A percentile compares a stretch with the other conserved stretches of the same genome.
phyloP scores from a whole-genome alignment of 768 basidiomycete genomes.

The Leucocoprinus leucothites region DNA sequence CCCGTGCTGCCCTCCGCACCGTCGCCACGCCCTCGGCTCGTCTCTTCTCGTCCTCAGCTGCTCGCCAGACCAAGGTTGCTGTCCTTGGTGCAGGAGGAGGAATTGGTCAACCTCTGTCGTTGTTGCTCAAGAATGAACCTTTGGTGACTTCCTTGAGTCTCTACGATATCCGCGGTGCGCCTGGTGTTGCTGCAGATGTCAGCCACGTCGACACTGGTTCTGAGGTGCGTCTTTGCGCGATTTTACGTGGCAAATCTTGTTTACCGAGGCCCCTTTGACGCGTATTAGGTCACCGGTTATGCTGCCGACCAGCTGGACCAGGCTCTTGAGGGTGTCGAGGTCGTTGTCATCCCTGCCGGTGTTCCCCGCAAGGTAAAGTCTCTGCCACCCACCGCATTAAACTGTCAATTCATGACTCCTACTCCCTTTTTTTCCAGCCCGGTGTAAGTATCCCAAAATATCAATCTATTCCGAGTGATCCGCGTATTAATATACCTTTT shows the following conservation, averaged over 20 bases:
- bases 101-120: constrained; percentile 95
- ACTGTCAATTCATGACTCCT: constrained; percentile 10
- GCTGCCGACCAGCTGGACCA: constrained; percentile 84
- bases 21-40: constrained; percentile 48
- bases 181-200: constrained; percentile 96
- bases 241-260: background rate
- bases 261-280: constrained; percentile 1
- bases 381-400: background rate
- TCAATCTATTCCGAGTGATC: background rate
- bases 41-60: constrained; percentile 75
- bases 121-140: constrained; percentile 92
- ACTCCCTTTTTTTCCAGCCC: constrained; percentile 49
- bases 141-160: constrained; percentile 81
- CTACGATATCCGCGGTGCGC: constrained; percentile 94
- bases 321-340: constrained; percentile 86
- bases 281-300: constrained; percentile 67
- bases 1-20: constrained; percentile 59
- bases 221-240: constrained; percentile 52
- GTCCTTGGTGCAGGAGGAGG: constrained; percentile 99
- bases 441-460: constrained; percentile 58
- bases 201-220: constrained; percentile 89
- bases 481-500: background rate
- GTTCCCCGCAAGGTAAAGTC: constrained; percentile 89
- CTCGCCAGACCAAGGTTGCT: constrained; percentile 82
- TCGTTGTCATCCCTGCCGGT: constrained; percentile 98